phyloP scores from a whole-genome alignment of 768 basidiomycete genomes.

The Mycena metata region DNA sequence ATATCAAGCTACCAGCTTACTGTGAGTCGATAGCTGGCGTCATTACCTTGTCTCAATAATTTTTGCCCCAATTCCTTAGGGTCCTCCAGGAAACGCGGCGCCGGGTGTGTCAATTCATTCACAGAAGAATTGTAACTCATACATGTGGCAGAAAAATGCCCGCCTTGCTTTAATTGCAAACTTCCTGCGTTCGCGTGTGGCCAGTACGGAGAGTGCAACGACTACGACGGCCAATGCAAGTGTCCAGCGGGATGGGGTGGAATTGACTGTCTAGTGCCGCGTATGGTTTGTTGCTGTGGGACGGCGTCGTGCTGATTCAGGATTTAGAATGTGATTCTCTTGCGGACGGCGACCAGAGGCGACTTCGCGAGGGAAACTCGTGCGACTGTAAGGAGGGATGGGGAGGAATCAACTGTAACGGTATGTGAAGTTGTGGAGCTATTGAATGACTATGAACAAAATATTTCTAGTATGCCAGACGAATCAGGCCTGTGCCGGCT shows the following conservation, averaged over 20 bases:
- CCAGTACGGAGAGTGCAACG: constrained; percentile 91
- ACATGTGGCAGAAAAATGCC: constrained; percentile 66
- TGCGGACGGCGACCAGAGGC: constrained; percentile 88
- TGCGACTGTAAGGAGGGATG: constrained; percentile 97
- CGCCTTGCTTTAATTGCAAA: constrained; percentile 96
- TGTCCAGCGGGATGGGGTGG: constrained; percentile 99
- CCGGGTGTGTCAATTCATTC: constrained; percentile 20
- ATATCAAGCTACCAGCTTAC: constrained; percentile 38
- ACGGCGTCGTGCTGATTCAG: background rate
- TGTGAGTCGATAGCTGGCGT: constrained; percentile 19
- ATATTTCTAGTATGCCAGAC: constrained; percentile 82
- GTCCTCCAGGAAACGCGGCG: constrained; percentile 22
- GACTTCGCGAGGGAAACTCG: constrained; percentile 79
- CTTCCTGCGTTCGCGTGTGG: constrained; percentile 93
- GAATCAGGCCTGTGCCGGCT: constrained; percentile 82
- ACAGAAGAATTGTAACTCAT: background rate
- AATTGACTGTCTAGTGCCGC: constrained; percentile 92
- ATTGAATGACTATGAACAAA: background rate
- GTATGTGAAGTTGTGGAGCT: constrained; percentile 56
- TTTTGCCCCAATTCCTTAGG: constrained; percentile 5
- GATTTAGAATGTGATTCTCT: constrained; percentile 91
- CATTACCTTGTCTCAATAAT: constrained; percentile 10
- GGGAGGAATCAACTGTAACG: constrained; percentile 98
- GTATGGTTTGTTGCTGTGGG: constrained; percentile 61
- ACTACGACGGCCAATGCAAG: constrained; percentile 95